These are phyloP conservation scores for Vitis hybrid DNA, from an alignment of 177 flowering plant genomes.

Conservation along the genomic window DNA sequence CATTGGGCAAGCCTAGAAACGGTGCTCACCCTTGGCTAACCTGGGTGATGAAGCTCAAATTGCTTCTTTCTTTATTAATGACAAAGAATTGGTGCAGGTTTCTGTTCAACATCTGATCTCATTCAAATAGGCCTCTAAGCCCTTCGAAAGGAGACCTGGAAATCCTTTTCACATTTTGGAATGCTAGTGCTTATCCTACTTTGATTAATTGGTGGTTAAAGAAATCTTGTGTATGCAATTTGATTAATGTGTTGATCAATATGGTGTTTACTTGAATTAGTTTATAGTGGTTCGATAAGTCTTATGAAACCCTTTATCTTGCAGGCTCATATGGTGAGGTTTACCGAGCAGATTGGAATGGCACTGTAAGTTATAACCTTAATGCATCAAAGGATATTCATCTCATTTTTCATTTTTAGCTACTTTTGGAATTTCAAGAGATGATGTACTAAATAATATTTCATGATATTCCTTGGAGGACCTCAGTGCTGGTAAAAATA, in stretches of 20 bases:
- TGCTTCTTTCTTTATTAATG: too few species aligned
- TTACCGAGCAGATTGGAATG: slow-evolving; percentile 91
- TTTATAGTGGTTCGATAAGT: neutral
- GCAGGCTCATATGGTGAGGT: slow-evolving; percentile 99
- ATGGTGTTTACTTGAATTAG: slow-evolving; percentile 5
- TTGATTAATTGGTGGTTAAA: neutral
- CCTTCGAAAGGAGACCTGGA: too few species aligned
- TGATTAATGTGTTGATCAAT: neutral
- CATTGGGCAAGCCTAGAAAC: too few species aligned
- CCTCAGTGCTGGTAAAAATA: neutral
- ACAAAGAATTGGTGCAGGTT: too few species aligned
- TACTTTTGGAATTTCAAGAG: neutral
- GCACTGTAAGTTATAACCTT: slow-evolving; percentile 72
- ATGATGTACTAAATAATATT: neutral
- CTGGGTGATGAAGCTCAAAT: too few species aligned
- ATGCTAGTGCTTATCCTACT: neutral
- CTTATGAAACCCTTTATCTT: slow-evolving; percentile 10
- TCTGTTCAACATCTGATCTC: too few species aligned
- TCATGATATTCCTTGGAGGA: neutral
- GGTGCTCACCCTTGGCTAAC: too few species aligned
- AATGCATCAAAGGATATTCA: neutral
- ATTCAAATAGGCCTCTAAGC: too few species aligned
- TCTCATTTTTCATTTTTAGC: neutral
- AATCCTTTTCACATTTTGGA: too few species aligned
- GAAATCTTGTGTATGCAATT: neutral